These are phyloP conservation scores for Xerocomus amazonicus DNA, from an alignment of 1,284 basidiomycete genomes.

Conservation along the genomic window DNA sequence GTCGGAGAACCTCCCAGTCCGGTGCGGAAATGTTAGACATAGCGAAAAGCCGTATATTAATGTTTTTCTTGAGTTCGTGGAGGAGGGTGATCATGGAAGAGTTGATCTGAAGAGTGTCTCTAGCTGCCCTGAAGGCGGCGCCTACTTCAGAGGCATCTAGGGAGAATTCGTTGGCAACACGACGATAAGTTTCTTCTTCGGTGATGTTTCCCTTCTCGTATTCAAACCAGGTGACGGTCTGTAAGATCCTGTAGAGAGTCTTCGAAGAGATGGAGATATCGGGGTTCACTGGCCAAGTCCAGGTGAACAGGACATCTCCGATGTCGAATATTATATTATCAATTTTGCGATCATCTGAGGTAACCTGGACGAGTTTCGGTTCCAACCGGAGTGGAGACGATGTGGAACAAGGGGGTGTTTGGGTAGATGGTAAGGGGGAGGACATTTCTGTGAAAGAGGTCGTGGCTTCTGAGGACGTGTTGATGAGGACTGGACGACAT, in stretches of 20 bases:
- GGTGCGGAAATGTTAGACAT: conserved; percentile 23
- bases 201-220: conserved; percentile 23
- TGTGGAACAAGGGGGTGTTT: too few species aligned
- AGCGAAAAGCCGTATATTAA: conserved; percentile 13
- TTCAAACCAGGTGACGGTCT: conserved; percentile 20
- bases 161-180: conserved; percentile 14
- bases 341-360: conserved; percentile 18
- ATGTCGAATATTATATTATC: conserved; percentile 24
- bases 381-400: too few species aligned
- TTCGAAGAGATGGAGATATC: conserved; percentile 15
- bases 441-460: too few species aligned
- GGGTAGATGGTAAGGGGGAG: too few species aligned
- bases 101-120: conserved; percentile 10
- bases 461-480: too few species aligned
- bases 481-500: too few species aligned
- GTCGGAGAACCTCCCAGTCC: conserved; percentile 19
- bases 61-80: conserved; percentile 12
- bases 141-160: conserved; percentile 12
- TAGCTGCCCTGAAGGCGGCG: conserved; percentile 10
- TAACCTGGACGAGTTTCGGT: too few species aligned
- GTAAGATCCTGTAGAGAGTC: conserved; percentile 14
- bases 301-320: conserved; percentile 24
- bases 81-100: conserved; percentile 15
- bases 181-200: conserved; percentile 15
- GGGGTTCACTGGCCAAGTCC: conserved; percentile 13